These are phyloP conservation scores for Setomelanomma holmii DNA, from an alignment of 2,329 filamentous ascomycete genomes.

Conservation along the genomic window DNA sequence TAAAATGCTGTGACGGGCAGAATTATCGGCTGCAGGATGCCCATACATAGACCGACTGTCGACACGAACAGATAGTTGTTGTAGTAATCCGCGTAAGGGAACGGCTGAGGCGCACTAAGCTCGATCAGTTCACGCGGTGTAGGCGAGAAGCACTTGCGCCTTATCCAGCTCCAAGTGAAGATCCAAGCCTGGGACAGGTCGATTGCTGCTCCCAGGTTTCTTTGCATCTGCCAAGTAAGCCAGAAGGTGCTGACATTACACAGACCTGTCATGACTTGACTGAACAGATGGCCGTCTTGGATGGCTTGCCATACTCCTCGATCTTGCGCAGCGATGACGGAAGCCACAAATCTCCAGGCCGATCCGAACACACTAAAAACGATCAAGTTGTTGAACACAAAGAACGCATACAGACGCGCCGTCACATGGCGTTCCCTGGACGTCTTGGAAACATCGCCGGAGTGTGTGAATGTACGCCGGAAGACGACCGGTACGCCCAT, in stretches of 20 bases:
- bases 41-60: constrained; percentile 85
- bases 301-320: constrained; percentile 72
- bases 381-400: constrained; percentile 94
- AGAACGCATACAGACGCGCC: constrained; percentile 92
- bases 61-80: constrained; percentile 96
- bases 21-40: constrained; percentile 83
- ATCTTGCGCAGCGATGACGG: constrained; percentile 64
- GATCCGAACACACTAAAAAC: constrained; percentile 92
- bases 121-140: constrained; percentile 93
- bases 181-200: constrained; percentile 88
- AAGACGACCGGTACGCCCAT: constrained; percentile 88
- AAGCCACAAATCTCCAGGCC: constrained; percentile 77
- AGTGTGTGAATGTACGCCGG: constrained; percentile 79
- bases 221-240: constrained; percentile 87
- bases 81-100: constrained; percentile 96
- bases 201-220: constrained; percentile 81
- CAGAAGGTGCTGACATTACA: constrained; percentile 88
- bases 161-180: constrained; percentile 79
- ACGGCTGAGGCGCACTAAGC: constrained; percentile 86
- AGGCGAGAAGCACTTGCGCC: constrained; percentile 79
- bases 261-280: constrained; percentile 73
- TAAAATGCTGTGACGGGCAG: constrained; percentile 87
- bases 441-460: constrained; percentile 90
- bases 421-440: constrained; percentile 86
- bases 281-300: constrained; percentile 67